phyloP scores from a whole-genome alignment of 345 rosid species.

The Pistacia vera region DNA sequence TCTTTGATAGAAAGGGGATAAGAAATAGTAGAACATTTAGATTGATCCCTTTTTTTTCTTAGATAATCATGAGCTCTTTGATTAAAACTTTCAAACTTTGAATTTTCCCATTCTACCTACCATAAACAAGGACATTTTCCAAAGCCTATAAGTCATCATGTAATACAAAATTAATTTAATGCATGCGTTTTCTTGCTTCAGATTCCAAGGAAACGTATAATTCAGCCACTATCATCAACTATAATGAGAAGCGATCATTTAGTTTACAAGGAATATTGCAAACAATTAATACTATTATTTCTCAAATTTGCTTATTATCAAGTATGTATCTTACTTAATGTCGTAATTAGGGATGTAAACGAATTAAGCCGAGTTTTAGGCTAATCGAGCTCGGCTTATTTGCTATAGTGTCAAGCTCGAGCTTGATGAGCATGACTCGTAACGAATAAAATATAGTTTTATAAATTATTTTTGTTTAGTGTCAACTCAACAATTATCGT shows the following conservation, averaged over 20 bases:
- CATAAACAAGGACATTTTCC: background rate
- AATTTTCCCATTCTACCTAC: background rate
- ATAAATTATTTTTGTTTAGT: too few species aligned
- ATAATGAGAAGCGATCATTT: background rate
- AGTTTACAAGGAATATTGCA: background rate
- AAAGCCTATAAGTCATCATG: background rate
- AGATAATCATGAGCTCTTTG: background rate
- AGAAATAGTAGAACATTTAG: background rate
- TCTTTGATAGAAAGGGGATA: background rate
- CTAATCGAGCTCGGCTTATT: too few species aligned
- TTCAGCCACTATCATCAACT: background rate
- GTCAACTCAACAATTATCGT: too few species aligned
- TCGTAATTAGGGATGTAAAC: too few species aligned
- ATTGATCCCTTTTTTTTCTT: background rate
- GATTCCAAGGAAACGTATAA: background rate
- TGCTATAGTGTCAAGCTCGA: too few species aligned
- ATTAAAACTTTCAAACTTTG: background rate
- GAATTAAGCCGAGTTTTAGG: too few species aligned
- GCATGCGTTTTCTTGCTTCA: background rate
- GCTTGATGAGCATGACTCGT: too few species aligned
- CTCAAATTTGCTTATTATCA: too few species aligned
- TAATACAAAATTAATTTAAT: too few species aligned
- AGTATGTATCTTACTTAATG: too few species aligned
- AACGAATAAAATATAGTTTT: too few species aligned
- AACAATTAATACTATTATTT: too few species aligned